These are phyloP conservation scores for Arctium minus DNA, from an alignment of 129 eudicot species.

Conservation along the genomic window DNA sequence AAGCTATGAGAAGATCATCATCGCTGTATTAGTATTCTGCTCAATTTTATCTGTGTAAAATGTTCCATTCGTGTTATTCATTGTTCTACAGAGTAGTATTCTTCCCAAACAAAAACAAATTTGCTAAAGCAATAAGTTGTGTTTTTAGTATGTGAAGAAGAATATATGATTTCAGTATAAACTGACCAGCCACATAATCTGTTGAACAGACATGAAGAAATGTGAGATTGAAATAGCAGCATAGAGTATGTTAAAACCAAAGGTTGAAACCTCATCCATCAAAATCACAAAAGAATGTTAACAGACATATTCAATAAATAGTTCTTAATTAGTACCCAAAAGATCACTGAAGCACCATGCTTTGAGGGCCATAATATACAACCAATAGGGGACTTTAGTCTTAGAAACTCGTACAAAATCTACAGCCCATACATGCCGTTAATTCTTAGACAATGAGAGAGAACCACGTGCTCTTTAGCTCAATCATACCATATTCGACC, in stretches of 20 bases:
- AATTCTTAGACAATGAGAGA: background rate
- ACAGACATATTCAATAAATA: background rate
- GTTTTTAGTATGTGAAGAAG: background rate
- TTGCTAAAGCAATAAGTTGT: background rate
- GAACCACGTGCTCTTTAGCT: background rate
- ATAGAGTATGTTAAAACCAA: background rate
- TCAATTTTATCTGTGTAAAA: background rate
- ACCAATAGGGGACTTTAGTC: background rate
- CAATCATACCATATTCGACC: background rate
- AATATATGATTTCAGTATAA: background rate
- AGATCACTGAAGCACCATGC: background rate
- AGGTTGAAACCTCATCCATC: background rate
- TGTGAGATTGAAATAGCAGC: background rate
- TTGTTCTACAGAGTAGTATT: background rate
- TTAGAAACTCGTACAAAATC: background rate
- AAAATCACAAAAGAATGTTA: background rate
- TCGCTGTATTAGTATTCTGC: background rate
- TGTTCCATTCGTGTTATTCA: background rate
- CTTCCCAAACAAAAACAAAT: background rate
- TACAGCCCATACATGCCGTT: background rate
- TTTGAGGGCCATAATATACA: background rate
- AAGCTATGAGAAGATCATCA: background rate
- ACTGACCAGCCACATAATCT: background rate
- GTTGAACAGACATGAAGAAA: background rate
- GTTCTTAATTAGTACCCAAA: background rate